These are phyloP conservation scores for Skeletonema potamos DNA, from an alignment of 108 stramenopile genomes.

Conservation along the genomic window DNA sequence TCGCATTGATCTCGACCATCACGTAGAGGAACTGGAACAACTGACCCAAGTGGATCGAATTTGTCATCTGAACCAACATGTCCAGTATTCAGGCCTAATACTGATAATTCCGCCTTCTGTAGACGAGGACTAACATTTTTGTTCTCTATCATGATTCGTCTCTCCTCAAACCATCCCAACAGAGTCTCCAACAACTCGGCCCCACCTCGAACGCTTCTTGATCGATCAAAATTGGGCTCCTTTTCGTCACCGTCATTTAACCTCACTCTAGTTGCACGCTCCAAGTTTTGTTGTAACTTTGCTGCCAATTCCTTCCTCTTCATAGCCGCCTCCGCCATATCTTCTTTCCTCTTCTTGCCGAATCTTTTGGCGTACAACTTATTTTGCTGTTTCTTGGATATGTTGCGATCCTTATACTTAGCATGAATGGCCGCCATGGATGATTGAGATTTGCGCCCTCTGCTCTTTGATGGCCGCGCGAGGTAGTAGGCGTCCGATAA, in stretches of 20 bases:
- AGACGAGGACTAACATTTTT: background rate
- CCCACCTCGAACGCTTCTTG: slow-evolving; percentile 1
- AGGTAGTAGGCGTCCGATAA: slow-evolving; percentile 44
- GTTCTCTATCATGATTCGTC: background rate
- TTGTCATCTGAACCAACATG: slow-evolving; percentile 12
- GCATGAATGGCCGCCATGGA: slow-evolving; percentile 37
- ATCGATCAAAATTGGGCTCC: background rate
- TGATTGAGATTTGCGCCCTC: slow-evolving; percentile 17
- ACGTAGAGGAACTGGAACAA: slow-evolving; percentile 19
- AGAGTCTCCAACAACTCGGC: slow-evolving; percentile 11
- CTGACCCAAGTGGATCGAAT: slow-evolving; percentile 22
- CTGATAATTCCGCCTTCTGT: background rate
- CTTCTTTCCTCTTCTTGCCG: slow-evolving; percentile 35
- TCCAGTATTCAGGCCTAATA: background rate
- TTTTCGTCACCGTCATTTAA: background rate
- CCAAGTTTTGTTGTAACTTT: slow-evolving; percentile 27
- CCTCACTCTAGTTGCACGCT: background rate
- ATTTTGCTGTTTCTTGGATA: slow-evolving; percentile 42
- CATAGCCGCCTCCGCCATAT: slow-evolving; percentile 20
- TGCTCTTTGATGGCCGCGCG: slow-evolving; percentile 31
- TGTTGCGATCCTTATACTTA: slow-evolving; percentile 37
- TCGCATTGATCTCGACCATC: background rate
- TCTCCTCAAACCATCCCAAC: slow-evolving; percentile 20
- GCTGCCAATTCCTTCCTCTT: slow-evolving; percentile 35
- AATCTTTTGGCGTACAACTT: slow-evolving; percentile 36